Evolutionary conservation across 1,139 yeast species (phyloP), one percentile per base, ranked within the genome.

Genomic region (Taphrina pruni): DNA sequence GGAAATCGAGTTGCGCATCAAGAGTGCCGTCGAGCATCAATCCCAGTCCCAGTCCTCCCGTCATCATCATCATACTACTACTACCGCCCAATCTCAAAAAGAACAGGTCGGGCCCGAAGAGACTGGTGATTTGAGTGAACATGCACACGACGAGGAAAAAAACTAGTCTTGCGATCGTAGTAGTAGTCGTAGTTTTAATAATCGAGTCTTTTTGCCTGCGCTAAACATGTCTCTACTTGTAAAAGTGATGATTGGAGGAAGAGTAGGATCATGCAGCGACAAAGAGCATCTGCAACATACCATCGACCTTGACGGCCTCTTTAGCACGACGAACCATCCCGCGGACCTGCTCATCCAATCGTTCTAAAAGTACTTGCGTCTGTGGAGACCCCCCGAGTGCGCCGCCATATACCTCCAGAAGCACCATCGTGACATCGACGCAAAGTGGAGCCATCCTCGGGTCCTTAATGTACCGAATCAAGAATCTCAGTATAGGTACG

Each of bases 291-390:
- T 91, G 95, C 75, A 94, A 82, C 98, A 94, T 94, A 71, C 99
- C 99, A 75, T 89, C 91, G 65, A 94, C 87, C 77, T 87, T 89
- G 78, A 88, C 89, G 8, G 98, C 97, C 77, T 93, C 97, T 76
- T 87, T 86, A 60, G 97, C 90, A 75, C 88, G 88, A 71, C 82
- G 84, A 54, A 92, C 86, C 79, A 93, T 97, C 48, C 80, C 77
- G 71, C 84, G 84, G 56, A 93, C 83, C 75, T 86, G 86, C 75
- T 83, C 84, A 75, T 84, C 82, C 73, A 94, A 80, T 70, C 84
- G 84, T 62, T 82, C 79, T 69, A 91, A 80, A 70, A 89, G 82
- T 74, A 89, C 95, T 73, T 89, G 93, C 73, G 94, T 81, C 6
- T 90, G 88, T n/a, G 93, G 88, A 60, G 93, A 88, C 73, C 85